Percentiles rank a stretch among this genome's conserved stretches.
phyloP scores from a whole-genome alignment of 1,284 basidiomycete genomes.

The Flammula alnicola region DNA sequence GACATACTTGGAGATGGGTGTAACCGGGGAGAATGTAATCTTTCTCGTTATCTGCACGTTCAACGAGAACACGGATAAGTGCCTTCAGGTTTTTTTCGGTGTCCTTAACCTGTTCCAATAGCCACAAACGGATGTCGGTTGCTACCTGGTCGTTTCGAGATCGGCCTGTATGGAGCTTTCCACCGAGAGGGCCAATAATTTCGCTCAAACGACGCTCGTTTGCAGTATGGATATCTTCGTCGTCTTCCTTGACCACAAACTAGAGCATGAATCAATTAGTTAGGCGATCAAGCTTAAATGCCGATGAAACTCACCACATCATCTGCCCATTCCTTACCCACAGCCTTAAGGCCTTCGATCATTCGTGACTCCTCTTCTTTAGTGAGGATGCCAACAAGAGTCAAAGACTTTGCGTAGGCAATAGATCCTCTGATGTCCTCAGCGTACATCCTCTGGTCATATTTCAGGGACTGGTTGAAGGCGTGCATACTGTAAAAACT shows the following conservation, averaged over 20 bases:
- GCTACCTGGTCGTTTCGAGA: slow-evolving; percentile 98
- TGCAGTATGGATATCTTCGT: slow-evolving; percentile 99
- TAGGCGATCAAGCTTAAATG: background rate
- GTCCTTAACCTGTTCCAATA: slow-evolving; percentile 79
- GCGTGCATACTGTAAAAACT: slow-evolving; percentile 79
- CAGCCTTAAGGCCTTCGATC: slow-evolving; percentile 75
- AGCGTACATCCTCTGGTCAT: slow-evolving; percentile 93
- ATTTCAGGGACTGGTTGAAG: slow-evolving; percentile 94
- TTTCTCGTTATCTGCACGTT: slow-evolving; percentile 91
- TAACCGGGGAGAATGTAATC: slow-evolving; percentile 94
- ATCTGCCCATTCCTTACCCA: slow-evolving; percentile 86
- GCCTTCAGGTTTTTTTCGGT: slow-evolving; percentile 78
- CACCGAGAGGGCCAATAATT: slow-evolving; percentile 88
- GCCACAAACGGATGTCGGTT: slow-evolving; percentile 97
- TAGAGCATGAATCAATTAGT: slow-evolving; percentile 35
- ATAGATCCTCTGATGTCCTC: slow-evolving; percentile 95
- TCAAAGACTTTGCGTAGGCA: slow-evolving; percentile 90
- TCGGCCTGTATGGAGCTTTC: slow-evolving; percentile 95
- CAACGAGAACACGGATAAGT: slow-evolving; percentile 87
- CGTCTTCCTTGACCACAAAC: slow-evolving; percentile 80
- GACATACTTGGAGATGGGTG: slow-evolving; percentile 89
- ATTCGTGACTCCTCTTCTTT: slow-evolving; percentile 78
- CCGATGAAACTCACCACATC: slow-evolving; percentile 57
- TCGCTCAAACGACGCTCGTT: slow-evolving; percentile 96
- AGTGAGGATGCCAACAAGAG: slow-evolving; percentile 81